Percentiles rank a stretch among this genome's conserved stretches.
Evolutionary conservation across 177 flowering plant species (phyloP).

Genomic region (Vitis hybrid): DNA sequence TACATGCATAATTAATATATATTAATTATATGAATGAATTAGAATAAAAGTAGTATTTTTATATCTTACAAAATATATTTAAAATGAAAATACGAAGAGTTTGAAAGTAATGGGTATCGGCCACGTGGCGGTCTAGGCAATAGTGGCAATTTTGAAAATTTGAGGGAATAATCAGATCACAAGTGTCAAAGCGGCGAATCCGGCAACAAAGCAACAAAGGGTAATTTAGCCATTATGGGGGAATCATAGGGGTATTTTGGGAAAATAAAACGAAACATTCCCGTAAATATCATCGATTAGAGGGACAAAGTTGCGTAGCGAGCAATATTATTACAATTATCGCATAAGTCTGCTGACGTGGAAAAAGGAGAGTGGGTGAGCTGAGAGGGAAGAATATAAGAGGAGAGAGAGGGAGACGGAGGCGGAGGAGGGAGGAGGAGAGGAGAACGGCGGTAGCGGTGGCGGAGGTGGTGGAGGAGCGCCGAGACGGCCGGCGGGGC

Average conservation of each 20-base stretch:
- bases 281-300: not conserved
- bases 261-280: not conserved
- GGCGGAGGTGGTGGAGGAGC: slow-evolving; percentile 5
- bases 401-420: slow-evolving; percentile 11
- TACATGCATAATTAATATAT: too few species aligned
- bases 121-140: too few species aligned
- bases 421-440: slow-evolving; percentile 1
- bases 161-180: not conserved
- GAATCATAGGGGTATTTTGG: not conserved
- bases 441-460: not conserved
- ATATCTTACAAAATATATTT: too few species aligned
- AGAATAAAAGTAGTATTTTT: too few species aligned
- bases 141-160: not conserved
- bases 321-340: slow-evolving; percentile 13
- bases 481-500: slow-evolving; percentile 20
- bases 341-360: slow-evolving; percentile 31
- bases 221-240: not conserved
- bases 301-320: slow-evolving; percentile 16
- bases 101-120: too few species aligned
- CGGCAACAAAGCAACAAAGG: not conserved
- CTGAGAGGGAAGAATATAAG: not conserved
- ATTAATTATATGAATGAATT: too few species aligned
- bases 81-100: too few species aligned
- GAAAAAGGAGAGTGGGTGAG: slow-evolving; percentile 25
- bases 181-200: not conserved